phyloP scores from a whole-genome alignment of 2,329 filamentous ascomycete species.

The Aspergillus carbonarius region DNA sequence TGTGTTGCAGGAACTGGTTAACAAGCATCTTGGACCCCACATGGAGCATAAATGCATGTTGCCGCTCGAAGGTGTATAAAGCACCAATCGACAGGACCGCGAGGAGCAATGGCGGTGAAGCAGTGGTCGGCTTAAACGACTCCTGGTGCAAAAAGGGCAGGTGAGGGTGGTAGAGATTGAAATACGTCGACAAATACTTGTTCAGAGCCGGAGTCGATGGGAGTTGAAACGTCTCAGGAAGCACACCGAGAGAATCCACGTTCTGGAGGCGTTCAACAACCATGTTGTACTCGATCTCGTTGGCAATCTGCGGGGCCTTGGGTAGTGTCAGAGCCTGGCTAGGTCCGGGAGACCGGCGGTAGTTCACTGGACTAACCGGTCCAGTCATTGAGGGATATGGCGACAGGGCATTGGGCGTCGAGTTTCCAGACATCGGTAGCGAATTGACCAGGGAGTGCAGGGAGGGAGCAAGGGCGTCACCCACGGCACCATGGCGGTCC shows the following conservation, averaged over 20 bases:
- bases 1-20: slow-evolving; percentile 95
- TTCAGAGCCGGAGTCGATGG: slow-evolving; percentile 80
- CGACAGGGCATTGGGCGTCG: slow-evolving; percentile 71
- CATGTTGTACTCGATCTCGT: slow-evolving; percentile 79
- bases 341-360: slow-evolving; percentile 67
- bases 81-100: slow-evolving; percentile 94
- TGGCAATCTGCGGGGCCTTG: slow-evolving; percentile 75
- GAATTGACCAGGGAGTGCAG: slow-evolving; percentile 73
- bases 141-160: slow-evolving; percentile 91
- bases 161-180: slow-evolving; percentile 95
- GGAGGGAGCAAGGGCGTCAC: slow-evolving; percentile 62
- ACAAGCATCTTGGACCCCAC: slow-evolving; percentile 97
- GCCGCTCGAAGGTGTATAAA: slow-evolving; percentile 93
- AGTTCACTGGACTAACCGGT: slow-evolving; percentile 67
- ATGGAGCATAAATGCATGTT: slow-evolving; percentile 94
- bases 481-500: slow-evolving; percentile 60
- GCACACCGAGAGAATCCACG: slow-evolving; percentile 75
- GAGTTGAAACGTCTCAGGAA: slow-evolving; percentile 86
- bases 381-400: slow-evolving; percentile 68
- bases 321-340: slow-evolving; percentile 63
- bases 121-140: slow-evolving; percentile 78
- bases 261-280: slow-evolving; percentile 84
- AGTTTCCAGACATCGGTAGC: slow-evolving; percentile 65
- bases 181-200: slow-evolving; percentile 92
- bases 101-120: slow-evolving; percentile 79